phyloP scores from a whole-genome alignment of 2,329 filamentous ascomycete species.

The Penicillium sp. region DNA sequence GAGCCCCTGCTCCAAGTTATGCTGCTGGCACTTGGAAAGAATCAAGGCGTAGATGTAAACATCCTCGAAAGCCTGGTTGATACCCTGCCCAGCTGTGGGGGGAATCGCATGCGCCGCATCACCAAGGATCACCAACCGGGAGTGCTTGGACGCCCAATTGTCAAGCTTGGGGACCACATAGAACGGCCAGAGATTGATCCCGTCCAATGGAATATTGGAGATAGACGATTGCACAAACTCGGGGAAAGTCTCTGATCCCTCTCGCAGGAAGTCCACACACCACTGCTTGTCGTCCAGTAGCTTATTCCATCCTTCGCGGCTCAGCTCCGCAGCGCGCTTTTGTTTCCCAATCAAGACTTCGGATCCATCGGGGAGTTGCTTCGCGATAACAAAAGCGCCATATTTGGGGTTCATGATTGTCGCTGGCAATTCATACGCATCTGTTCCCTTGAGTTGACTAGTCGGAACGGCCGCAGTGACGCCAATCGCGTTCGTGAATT shows the following conservation, averaged over 20 bases:
- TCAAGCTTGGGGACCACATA: constrained; percentile 54
- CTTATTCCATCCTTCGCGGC: constrained; percentile 49
- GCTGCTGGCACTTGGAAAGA: constrained; percentile 32
- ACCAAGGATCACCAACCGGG: constrained; percentile 55
- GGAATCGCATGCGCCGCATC: constrained; percentile 67
- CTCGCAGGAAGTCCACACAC: constrained; percentile 41
- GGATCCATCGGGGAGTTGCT: constrained; percentile 53
- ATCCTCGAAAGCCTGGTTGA: constrained; percentile 62
- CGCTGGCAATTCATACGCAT: constrained; percentile 47
- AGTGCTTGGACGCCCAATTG: constrained; percentile 46
- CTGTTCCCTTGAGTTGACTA: constrained; percentile 41
- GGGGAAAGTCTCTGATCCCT: constrained; percentile 40
- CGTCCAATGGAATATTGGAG: constrained; percentile 40
- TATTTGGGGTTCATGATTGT: constrained; percentile 48
- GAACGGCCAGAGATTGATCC: constrained; percentile 56
- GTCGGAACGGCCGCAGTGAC: constrained; percentile 46
- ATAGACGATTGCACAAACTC: constrained; percentile 44
- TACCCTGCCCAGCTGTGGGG: constrained; percentile 63
- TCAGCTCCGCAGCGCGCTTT: constrained; percentile 42
- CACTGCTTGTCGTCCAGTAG: constrained; percentile 48
- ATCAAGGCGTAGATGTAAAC: constrained; percentile 52
- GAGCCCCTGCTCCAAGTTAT: constrained; percentile 34
- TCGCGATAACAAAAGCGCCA: constrained; percentile 57
- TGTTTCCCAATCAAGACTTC: constrained; percentile 56
- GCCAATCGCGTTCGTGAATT: constrained; percentile 55